A percentile compares a stretch with the other conserved stretches of the same genome.
These are phyloP conservation scores for Chytridium lagenaria DNA, from an alignment of 371 early-diverging fungal genomes.

Conservation along the genomic window DNA sequence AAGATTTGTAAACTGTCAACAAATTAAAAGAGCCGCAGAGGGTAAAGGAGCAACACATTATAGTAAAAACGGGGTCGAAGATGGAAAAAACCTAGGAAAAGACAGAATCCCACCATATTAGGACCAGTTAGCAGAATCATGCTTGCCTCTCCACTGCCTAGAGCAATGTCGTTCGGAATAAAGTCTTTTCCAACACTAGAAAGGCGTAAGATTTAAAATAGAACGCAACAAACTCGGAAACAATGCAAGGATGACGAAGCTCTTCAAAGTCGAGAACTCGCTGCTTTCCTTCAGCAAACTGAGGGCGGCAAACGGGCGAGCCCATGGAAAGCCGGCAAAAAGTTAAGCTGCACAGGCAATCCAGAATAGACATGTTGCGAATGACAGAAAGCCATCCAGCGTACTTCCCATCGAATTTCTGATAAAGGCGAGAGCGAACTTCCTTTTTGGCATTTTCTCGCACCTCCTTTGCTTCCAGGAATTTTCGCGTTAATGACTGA, in stretches of 20 bases:
- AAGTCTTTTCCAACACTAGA: constrained; percentile 65
- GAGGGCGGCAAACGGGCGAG: constrained; percentile 78
- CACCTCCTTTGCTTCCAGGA: constrained; percentile 86
- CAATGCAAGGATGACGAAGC: constrained; percentile 87
- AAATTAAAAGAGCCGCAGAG: constrained; percentile 19
- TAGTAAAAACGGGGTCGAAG: too few species aligned
- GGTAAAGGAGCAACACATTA: too few species aligned
- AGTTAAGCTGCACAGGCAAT: constrained; percentile 87
- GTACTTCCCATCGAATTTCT: constrained; percentile 80
- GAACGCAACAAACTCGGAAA: constrained; percentile 48
- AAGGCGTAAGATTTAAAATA: background rate
- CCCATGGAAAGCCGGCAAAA: constrained; percentile 75
- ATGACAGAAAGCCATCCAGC: constrained; percentile 70
- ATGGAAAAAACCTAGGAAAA: background rate
- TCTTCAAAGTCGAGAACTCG: constrained; percentile 79
- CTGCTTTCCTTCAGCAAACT: constrained; percentile 57
- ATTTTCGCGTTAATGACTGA: constrained; percentile 68
- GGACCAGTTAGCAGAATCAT: constrained; percentile 98
- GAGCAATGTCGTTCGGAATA: constrained; percentile 90
- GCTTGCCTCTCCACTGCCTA: constrained; percentile 74
- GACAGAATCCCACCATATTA: constrained; percentile 66
- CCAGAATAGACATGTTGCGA: constrained; percentile 82
- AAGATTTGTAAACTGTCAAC: background rate
- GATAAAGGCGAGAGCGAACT: constrained; percentile 74
- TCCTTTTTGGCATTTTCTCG: constrained; percentile 73